Evolutionary conservation across 169 alveolate species (phyloP), one percentile per base, ranked within the genome.

Genomic region (Blepharisma undulans): DNA sequence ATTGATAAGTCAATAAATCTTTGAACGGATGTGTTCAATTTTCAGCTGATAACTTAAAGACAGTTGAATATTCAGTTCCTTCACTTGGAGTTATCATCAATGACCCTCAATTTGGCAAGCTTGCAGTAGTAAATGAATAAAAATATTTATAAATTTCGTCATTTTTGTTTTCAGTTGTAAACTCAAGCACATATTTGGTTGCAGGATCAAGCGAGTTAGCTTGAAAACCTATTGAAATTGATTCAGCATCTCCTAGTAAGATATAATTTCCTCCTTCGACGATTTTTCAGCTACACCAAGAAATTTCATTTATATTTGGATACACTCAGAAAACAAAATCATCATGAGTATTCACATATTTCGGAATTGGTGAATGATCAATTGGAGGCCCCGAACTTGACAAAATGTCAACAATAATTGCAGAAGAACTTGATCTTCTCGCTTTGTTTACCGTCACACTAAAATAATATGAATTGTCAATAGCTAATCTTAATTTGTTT

Each of bases 41-140:
- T 5, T 3, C 18, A 10, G 89, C 89, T 82, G 72, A 30, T 30
- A 82, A 21, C 4, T 82, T 10, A 14, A 82, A 82, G 25, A 82
- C 22, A 19, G 89, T 82, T 3, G 30, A n/a, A 82, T 36, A 59
- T n/a, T 33, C 72, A 33, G 22, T 59, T 82, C 89, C 89, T 48
- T 2, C 2, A 36, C 34, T 36, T 4, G 72, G 89, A 29, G 14
- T 33, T 34, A 82, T 10, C 16, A 30, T 16, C 8, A 30, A 16
- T 19, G 30, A 18, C 8, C 89, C 89, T 16, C 25, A 7, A 19
- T 5, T 19, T 4, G 89, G 89, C 27, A 19, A 29, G 6, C 25
- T 36, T 5, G 3, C 48, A n/a, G 48, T 29, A 33, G 89, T 82
- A 6, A 82, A 10, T n/a, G 89, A 82, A 82, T 19, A 19, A 5